Evolutionary conservation across 495 filamentous ascomycete species (phyloP), one percentile per base, ranked within the genome.

Genomic region (Lasiosphaeria hispida): DNA sequence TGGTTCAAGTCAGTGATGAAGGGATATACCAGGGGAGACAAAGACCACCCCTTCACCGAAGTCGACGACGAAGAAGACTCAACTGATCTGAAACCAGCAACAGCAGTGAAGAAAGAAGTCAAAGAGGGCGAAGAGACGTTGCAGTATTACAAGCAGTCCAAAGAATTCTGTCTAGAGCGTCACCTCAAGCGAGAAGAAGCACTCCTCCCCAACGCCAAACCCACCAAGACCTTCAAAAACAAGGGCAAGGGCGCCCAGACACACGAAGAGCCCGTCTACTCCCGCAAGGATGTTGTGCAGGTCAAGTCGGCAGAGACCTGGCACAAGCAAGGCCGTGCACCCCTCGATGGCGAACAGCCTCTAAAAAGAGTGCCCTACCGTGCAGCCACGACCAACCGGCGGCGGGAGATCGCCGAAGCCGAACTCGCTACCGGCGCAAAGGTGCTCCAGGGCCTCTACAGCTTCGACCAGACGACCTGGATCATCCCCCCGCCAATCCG

Each of bases 131-230:
- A 91, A 64, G 86, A 88, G 60, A 94, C 91, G 0, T 75, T 96
- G 0, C 89, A 93, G 67, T 90, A 86, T 66, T 89, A 95, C 69
- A 94, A 92, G 58, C 80, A 83, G n/a, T 93, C 89, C 4, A 81
- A 87, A 9, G 88, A 96, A 17, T 96, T 86, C 62, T 85, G 94
- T 4, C 80, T 99, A 4, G 87, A 90, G 63, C 83, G 94, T 11
- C 93, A 97, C 69, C 80, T 97, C 34, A 89, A 88, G 60, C 86
- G 94, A 52, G 95, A 99, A 71, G 94, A 99, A 75, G 94, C 93
- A 3, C 74, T 98, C 9, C 75, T 81, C 9, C 87, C 88, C 2
- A 78, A 75, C 47, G 85, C 90, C 1, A 71, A 83, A 38, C 80
- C 86, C 10, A 89, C 92, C 36, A 90, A 87, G 56, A 83, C 79